Conservation (phyloP, 768 basidiomycete genomes). For the Guyanaporus albipodus region DNA sequence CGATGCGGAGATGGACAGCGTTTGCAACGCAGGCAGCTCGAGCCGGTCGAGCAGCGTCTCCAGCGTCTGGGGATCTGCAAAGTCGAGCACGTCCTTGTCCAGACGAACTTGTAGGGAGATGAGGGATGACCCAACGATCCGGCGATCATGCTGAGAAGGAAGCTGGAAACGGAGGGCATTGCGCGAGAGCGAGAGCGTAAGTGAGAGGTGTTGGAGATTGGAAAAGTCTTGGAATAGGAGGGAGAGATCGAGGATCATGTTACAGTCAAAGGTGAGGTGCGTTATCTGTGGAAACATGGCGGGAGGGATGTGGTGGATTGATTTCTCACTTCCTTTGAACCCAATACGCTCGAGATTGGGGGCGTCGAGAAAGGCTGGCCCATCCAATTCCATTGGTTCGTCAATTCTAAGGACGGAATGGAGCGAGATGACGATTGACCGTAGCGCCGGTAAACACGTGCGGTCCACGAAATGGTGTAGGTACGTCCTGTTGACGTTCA, state of each 20-base stretch:
- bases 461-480: slow-evolving; percentile 16
- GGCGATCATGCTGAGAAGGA: slow-evolving; percentile 1
- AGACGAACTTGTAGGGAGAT: slow-evolving; percentile 15
- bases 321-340: slow-evolving; percentile 11
- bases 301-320: slow-evolving; percentile 16
- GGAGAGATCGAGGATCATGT: slow-evolving; percentile 17
- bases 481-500: slow-evolving; percentile 19
- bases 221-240: slow-evolving; percentile 17
- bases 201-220: slow-evolving; percentile 13
- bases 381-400: not conserved
- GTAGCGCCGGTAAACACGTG: slow-evolving; percentile 10
- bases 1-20: too few species aligned
- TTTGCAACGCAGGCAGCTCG: slow-evolving; percentile 18
- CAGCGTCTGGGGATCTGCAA: slow-evolving; percentile 18
- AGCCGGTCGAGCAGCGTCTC: slow-evolving; percentile 19
- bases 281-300: slow-evolving; percentile 18
- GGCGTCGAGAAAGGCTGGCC: slow-evolving; percentile 4
- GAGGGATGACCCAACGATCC: slow-evolving; percentile 6
- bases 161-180: slow-evolving; percentile 9
- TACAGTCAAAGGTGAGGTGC: slow-evolving; percentile 21
- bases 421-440: slow-evolving; percentile 17
- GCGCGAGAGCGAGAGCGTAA: slow-evolving; percentile 12
- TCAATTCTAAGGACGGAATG: slow-evolving; percentile 5
- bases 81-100: slow-evolving; percentile 18
- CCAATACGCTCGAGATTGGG: slow-evolving; percentile 17